Base-by-base conservation (phyloP, 2,329 filamentous ascomycete species). In the Aspergillus glaucus region DNA sequence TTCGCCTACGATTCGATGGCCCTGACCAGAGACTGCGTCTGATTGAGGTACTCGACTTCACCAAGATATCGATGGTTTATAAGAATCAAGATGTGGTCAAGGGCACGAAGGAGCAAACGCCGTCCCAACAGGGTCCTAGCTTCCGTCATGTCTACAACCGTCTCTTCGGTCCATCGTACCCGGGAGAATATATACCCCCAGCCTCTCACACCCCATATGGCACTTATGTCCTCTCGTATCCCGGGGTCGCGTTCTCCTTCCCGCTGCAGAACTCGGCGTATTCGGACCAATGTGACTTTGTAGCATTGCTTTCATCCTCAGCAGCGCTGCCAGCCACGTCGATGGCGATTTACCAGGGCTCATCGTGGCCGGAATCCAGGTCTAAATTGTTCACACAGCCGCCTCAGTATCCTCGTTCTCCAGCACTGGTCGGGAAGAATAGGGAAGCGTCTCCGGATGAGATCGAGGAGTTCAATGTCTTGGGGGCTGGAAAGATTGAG, bases 101-200 rank as follows among this genome's bases (percentile, higher is more conserved):
- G 62, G 61, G 62, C 21, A 50, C 54, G 12, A 71, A 71, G 53
- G 65, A 69, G 42, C 59, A 65, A 55, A 50, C 62, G 12, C 45
- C 54, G 7, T 56, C 63, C 17, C 61, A 75, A 44, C 66, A 68
- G 8, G 88, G 88, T 0, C 91, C 90, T 4, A 86, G 81, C 14
- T 95, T 95, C 66, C 80, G 86, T 51, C 88, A 94, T 67, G 85
- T 98, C 56, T 98, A 97, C 66, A 89, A 95, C 61, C 84, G 88
- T 46, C 76, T 96, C n/a, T 84, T 98, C 54, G 93, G 93, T 0
- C 91, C 91, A 15, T 94, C 92, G 0, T 97, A 95, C 65, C 87
- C 87, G 1, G 93, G 93, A 54, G 93, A 98, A 74, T 98, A 92
- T 62, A 79, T 95, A 34, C 79, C 85, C 7, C 82, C 88, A 1